Evolutionary conservation across 495 filamentous ascomycete genomes (phyloP), one percentile per base, ranked within the genome.

Genomic region (Lasiosphaeria hispida): DNA sequence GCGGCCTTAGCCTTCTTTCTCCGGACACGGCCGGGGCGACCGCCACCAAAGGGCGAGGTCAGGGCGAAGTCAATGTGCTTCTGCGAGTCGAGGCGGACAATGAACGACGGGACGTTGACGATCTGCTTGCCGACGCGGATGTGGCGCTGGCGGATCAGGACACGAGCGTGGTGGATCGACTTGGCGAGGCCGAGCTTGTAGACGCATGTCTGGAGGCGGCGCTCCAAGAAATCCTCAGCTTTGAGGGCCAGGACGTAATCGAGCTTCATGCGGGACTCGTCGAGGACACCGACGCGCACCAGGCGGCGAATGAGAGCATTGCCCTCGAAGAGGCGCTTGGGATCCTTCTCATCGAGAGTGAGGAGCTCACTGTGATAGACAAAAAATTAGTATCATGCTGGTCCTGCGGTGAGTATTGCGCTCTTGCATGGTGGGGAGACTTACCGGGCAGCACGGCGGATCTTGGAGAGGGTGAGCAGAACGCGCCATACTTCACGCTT

Each of bases 401-500:
- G 2, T 10, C 14, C n/a, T 19, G 39, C n/a, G 7, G 36, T 4
- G 39, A 19, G 45, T 35, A 15, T 30, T 5, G 2, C 23, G 48
- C 62, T 41, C 35, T 48, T 41, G 56, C 15, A 14, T 15, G 55
- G 6, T 6, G n/a, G 4, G 14, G 4, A 38, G 11, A 66, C 87
- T 74, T 90, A 96, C 92, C 94, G 94, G 77, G 94, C 94, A 87
- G 94, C 94, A 95, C 94, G 95, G 90, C 94, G 92, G 72, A 98
- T 97, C 87, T 98, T 98, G 80, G 94, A 98, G 65, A 98, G 91
- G 61, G 92, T 96, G 77, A 97, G 89, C 86, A 90, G 87, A 71
- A 98, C 94, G 80, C 94, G 91, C 94, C 94, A 98, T 69, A 98
- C 95, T 84, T 98, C 94, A 80, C 94, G 93, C 91, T 98, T 98